Base-by-base conservation (phyloP, 1,284 basidiomycete genomes). In the Cryptococcus amylolentus region DNA sequence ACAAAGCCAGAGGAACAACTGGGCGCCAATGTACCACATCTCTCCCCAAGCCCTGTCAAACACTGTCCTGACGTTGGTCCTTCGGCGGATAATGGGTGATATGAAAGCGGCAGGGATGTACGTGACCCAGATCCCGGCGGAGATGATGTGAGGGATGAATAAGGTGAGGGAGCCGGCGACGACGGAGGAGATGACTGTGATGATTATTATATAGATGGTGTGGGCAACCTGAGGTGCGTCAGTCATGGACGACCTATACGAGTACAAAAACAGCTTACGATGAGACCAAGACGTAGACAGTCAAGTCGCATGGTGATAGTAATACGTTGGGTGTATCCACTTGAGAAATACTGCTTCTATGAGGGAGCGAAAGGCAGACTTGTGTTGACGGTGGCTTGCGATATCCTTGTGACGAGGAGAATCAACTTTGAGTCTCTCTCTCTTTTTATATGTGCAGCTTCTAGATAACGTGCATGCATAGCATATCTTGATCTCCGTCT, bases 101-200 rank as follows among this genome's bases (percentile, higher is more conserved):
- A 49, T 7, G 28, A 38, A 8, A 9, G 48, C 48, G 8, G 35
- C 10, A 13, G 48, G 48, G 48, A 49, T 49, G 48, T 49, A 49
- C 16, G 18, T n/a, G 28, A 23, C n/a, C 48, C 48, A 49, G 28
- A 38, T 18, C 9, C 2, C 28, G 18, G 14, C 12, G 27, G 48
- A 31, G 9, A 49, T 37, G 48, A 49, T 49, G 31, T 49, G 48
- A 7, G 48, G 48, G 28, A 49, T 40, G n/a, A 49, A 49, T 5
- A 37, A 18, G 13, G 43, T 52, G 51, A 52, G 27, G 13, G 51
- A 52, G n/a, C 27, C 1, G 43, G 51, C 13, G 40, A 52, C 26
- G 31, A 14, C n/a, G 31, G 44, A 18, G 26, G 44, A 54, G 52
- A 54, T 46, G 9, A 47, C n/a, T 12, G 38, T 47, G 23, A 13